phyloP scores from a whole-genome alignment of 768 basidiomycete species.

The Chiua virens region DNA sequence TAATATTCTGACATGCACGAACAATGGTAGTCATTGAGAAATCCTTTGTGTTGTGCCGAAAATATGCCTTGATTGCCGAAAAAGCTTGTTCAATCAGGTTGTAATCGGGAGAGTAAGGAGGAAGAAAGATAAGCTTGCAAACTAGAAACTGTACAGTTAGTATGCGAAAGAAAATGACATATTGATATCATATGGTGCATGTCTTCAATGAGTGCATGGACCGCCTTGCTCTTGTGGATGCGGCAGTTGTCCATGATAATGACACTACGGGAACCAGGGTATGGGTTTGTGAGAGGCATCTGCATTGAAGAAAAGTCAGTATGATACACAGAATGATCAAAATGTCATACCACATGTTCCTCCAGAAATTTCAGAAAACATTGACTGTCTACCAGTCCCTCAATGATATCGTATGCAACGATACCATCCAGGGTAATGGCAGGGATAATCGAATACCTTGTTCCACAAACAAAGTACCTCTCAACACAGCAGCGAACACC shows the following conservation, averaged over 20 bases:
- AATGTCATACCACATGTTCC: slow-evolving; percentile 6
- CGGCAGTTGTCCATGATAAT: slow-evolving; percentile 26
- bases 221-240: slow-evolving; percentile 24
- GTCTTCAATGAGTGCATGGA: slow-evolving; percentile 17
- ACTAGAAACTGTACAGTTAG: slow-evolving; percentile 14
- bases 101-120: slow-evolving; percentile 15
- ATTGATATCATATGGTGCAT: slow-evolving; percentile 14
- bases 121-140: slow-evolving; percentile 28
- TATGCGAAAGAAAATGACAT: neutral
- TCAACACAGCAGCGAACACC: neutral
- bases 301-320: neutral
- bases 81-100: slow-evolving; percentile 33
- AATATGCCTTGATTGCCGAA: neutral
- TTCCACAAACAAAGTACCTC: slow-evolving; percentile 12
- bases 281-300: neutral
- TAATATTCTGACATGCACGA: slow-evolving; percentile 3
- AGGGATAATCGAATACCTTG: slow-evolving; percentile 14
- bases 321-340: neutral
- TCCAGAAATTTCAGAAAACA: slow-evolving; percentile 5
- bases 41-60: neutral
- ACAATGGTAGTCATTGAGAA: neutral
- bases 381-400: slow-evolving; percentile 8
- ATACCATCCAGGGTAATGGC: slow-evolving; percentile 18
- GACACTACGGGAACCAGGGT: neutral
- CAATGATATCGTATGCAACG: slow-evolving; percentile 16